These are phyloP conservation scores for Wickerhamiella bombiphila DNA, from an alignment of 805 yeast species.

Conservation along the genomic window DNA sequence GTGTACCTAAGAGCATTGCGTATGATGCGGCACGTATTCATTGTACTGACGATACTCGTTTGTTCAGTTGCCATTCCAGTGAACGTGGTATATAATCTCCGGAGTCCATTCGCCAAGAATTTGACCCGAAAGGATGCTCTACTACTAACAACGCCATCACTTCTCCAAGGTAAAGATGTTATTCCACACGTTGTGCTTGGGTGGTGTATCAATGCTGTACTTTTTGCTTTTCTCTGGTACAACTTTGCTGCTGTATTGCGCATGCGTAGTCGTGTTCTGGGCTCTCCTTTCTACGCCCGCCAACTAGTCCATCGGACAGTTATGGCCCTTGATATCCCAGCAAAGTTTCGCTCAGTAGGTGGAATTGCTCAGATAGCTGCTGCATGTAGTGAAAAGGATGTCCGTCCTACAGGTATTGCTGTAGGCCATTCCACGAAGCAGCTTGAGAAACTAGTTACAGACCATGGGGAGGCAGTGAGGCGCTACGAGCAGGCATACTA, in stretches of 20 bases:
- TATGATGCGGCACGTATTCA: slow-evolving; percentile 23
- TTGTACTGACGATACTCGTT: slow-evolving; percentile 21
- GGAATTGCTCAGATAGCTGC: slow-evolving; percentile 16
- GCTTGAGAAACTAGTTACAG: slow-evolving; percentile 17
- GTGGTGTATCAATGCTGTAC: slow-evolving; percentile 20
- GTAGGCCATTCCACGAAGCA: slow-evolving; percentile 21
- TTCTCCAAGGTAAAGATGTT: slow-evolving; percentile 21
- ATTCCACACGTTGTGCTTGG: slow-evolving; percentile 24
- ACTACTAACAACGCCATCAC: slow-evolving; percentile 25
- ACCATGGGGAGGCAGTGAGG: slow-evolving; percentile 17
- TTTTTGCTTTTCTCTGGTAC: slow-evolving; percentile 19
- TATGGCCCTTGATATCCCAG: slow-evolving; percentile 22
- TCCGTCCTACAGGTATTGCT: slow-evolving; percentile 8
- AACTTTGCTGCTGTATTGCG: slow-evolving; percentile 19
- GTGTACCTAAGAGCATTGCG: slow-evolving; percentile 20
- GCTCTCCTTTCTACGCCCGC: slow-evolving; percentile 15
- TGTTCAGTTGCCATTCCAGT: slow-evolving; percentile 25
- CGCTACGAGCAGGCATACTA: slow-evolving; percentile 15
- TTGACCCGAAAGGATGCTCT: slow-evolving; percentile 22
- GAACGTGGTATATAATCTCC: slow-evolving; percentile 23
- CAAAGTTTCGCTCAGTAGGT: slow-evolving; percentile 13
- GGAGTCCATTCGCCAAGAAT: slow-evolving; percentile 14
- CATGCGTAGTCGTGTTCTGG: slow-evolving; percentile 16
- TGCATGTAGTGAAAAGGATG: neutral
- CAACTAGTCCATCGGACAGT: slow-evolving; percentile 22